Base-by-base conservation (phyloP, 139 green algal genomes). In the Chlorella vulgaris region DNA sequence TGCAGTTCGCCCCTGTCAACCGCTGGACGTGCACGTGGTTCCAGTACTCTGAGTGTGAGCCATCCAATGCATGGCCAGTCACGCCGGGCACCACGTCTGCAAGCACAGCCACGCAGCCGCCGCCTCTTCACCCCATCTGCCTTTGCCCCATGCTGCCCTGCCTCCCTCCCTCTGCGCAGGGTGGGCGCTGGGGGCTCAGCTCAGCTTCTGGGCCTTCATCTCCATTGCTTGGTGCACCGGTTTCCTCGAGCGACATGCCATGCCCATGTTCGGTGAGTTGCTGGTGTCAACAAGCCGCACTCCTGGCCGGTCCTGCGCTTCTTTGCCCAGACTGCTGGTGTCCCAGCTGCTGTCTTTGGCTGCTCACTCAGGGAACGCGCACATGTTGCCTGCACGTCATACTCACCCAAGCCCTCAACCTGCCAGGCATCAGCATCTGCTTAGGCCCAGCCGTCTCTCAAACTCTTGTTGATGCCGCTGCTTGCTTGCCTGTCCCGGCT, bases 181-280 rank as follows among this genome's bases (percentile, higher is more conserved):
- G 70, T 78, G 70, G 70, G 53, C 31, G 18, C 35, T 65, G 28
- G 70, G 42, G 2, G 18, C 43, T 2, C 70, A 78, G 70, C 51
- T 78, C 31, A 39, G 31, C 50, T 78, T 78, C 70, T 78, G 70
- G 70, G 26, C 65, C 42, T 42, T 29, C 70, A 35, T 66, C 21
- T 19, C 33, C 33, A 5, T 47, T 0, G 24, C 70, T 47, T 78
- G 53, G 29, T 21, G 24, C 31, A 29, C 21, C n/a, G 70, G 70
- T 33, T 67, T 47, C 50, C 50, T 78, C 31, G 70, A 78, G 50
- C 70, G 70, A 10, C 53, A 78, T 35, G 38, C 58, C n/a, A 26
- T 36, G 4, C 42, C 26, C 47, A 29, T 47, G 31, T 78, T 66
- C 47, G 47, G 70, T 78, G 50, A 78, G 69, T 8, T 3, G 60